Conservation (phyloP, 768 basidiomycete species). For the Kwoniella dejecticola region DNA sequence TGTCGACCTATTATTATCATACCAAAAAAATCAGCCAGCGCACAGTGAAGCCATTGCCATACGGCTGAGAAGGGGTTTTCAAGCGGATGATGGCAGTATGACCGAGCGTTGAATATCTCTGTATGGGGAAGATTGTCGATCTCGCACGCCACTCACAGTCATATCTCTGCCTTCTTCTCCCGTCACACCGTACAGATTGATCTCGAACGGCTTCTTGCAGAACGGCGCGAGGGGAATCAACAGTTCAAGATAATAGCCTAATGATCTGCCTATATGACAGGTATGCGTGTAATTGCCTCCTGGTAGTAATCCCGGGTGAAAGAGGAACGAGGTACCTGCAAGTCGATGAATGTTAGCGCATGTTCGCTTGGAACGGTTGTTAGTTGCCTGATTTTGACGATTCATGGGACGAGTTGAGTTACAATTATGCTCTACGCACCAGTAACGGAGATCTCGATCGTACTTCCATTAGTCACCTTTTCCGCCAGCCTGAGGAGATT, state of each 20-base stretch:
- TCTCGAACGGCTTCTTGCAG: slow-evolving; percentile 77
- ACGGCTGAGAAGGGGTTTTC: no score
- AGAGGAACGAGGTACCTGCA: slow-evolving; percentile 81
- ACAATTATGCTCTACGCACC: slow-evolving; percentile 61
- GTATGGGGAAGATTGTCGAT: neutral
- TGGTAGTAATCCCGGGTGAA: slow-evolving; percentile 88
- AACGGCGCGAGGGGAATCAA: slow-evolving; percentile 88
- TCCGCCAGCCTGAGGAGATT: slow-evolving; percentile 84
- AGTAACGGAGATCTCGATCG: slow-evolving; percentile 94
- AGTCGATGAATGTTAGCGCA: slow-evolving; percentile 1
- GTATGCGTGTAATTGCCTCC: slow-evolving; percentile 82
- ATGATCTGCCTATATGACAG: slow-evolving; percentile 80
- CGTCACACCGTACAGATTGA: slow-evolving; percentile 86
- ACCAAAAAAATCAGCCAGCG: neutral
- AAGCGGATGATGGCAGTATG: no score
- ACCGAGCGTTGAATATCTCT: no score
- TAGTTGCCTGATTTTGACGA: no score
- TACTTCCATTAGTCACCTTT: slow-evolving; percentile 87
- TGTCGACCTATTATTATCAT: slow-evolving; percentile 70
- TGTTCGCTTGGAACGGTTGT: no score
- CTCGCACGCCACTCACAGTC: slow-evolving; percentile 64
- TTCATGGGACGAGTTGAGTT: no score
- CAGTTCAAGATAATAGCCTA: slow-evolving; percentile 94
- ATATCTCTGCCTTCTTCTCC: slow-evolving; percentile 83
- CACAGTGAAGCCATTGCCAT: no score